Conservation (phyloP, 768 basidiomycete species). For the Lyophyllum shimeji region DNA sequence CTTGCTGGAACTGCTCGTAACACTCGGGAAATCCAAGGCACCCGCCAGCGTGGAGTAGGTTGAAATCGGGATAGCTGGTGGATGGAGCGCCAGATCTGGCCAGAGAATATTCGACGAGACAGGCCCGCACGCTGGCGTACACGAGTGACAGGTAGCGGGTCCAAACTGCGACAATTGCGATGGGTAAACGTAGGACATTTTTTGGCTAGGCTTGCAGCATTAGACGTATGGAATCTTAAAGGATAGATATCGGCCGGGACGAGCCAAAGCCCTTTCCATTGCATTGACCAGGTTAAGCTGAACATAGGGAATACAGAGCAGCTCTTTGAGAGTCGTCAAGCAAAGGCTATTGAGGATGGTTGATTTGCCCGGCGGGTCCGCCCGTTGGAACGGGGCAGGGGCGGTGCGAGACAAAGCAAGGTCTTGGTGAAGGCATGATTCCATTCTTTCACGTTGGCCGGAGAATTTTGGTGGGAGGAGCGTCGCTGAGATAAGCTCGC, state of each 20-base stretch:
- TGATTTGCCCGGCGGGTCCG: neutral
- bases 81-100: conserved; percentile 4
- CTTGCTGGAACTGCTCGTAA: conserved; percentile 2
- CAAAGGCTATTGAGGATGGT: neutral
- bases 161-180: conserved; percentile 10
- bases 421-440: neutral
- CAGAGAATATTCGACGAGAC: conserved; percentile 4
- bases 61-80: conserved; percentile 11
- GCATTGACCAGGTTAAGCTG: conserved; percentile 8
- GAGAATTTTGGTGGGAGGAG: no score
- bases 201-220: neutral
- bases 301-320: neutral
- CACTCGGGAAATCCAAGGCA: conserved; percentile 11
- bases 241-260: neutral
- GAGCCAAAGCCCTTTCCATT: conserved; percentile 10
- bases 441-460: neutral
- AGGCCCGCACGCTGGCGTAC: neutral
- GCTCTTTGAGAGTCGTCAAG: neutral
- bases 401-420: neutral
- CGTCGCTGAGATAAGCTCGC: no score
- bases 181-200: conserved; percentile 9
- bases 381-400: neutral
- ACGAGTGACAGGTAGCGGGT: neutral
- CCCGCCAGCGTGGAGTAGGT: conserved; percentile 21
- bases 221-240: conserved; percentile 4